Evolutionary conservation across 108 stramenopile species (phyloP), one percentile per base, ranked within the genome.

Genomic region (Cyclotella baltica): DNA sequence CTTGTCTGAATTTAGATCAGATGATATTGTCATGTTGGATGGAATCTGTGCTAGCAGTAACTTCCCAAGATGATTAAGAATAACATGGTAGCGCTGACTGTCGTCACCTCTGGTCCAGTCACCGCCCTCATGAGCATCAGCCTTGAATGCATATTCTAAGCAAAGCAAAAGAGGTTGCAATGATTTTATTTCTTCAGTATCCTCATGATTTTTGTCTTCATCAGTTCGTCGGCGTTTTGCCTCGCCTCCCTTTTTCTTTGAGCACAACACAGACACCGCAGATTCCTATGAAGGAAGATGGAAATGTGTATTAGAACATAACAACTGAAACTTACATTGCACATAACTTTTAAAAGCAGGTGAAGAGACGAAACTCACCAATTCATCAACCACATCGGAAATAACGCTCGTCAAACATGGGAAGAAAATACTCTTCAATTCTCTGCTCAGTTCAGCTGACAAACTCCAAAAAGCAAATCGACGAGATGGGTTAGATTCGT

Each of bases 111-210:
- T 83, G 72, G 91, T 88, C 96, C 96, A 96, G 25, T 77, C 62
- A 38, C 96, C 96, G 35, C 96, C 96, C 36, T 92, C 88, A 43
- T 86, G 90, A 35, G 92, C 93, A 81, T 96, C 96, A 23, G 93
- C 91, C 31, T 87, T 89, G 3, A 96, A 77, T 2, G 91, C 85
- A 22, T 59, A 73, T 65, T 93, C 92, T 19, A 96, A 67, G 55
- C 91, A 93, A 0, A 80, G 78, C 43, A 94, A 80, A 35, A 96
- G 75, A 55, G 87, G 75, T 55, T 90, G 87, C 62, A 96, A 73
- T 10, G 81, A 51, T 33, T 34, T 61, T 22, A 77, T 46, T 55
- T 73, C 27, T 1, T 72, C 67, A 48, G 62, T 38, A 64, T 73
- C 72, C 43, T 68, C 72, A 22, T 20, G 53, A 9, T 51, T 36